Conservation (phyloP, 1,139 yeast species). For the Suhomyces ambrosiae region DNA sequence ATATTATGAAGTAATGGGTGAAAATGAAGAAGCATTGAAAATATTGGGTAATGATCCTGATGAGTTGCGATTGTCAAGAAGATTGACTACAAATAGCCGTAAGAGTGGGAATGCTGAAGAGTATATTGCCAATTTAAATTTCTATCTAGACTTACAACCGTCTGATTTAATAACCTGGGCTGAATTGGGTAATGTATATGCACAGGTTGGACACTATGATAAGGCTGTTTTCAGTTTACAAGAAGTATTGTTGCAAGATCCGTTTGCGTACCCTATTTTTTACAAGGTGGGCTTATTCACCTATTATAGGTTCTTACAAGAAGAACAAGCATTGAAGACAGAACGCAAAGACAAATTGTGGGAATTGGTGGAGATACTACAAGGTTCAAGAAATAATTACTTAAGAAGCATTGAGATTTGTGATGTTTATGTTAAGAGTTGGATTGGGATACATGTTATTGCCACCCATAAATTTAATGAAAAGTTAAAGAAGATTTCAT, state of each 20-base stretch:
- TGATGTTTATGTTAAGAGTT: slow-evolving; percentile 66
- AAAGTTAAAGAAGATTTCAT: slow-evolving; percentile 22
- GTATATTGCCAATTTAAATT: slow-evolving; percentile 53
- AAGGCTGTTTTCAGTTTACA: slow-evolving; percentile 68
- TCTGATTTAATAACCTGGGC: slow-evolving; percentile 77
- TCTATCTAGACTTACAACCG: slow-evolving; percentile 60
- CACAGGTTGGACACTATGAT: slow-evolving; percentile 60
- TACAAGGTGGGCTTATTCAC: slow-evolving; percentile 54
- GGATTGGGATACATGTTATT: slow-evolving; percentile 68
- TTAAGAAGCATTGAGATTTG: slow-evolving; percentile 76
- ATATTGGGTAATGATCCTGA: slow-evolving; percentile 41
- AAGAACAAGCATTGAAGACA: slow-evolving; percentile 13
- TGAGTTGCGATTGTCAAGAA: slow-evolving; percentile 38
- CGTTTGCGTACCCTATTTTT: slow-evolving; percentile 73
- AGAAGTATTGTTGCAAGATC: slow-evolving; percentile 67
- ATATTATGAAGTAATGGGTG: slow-evolving; percentile 58
- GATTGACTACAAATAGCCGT: slow-evolving; percentile 39
- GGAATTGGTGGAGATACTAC: slow-evolving; percentile 26
- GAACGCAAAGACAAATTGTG: slow-evolving; percentile 21
- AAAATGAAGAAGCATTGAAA: slow-evolving; percentile 33
- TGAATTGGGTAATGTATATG: slow-evolving; percentile 69
- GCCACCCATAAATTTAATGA: slow-evolving; percentile 24
- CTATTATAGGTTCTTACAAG: slow-evolving; percentile 23
- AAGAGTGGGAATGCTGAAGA: slow-evolving; percentile 23
- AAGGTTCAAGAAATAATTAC: slow-evolving; percentile 53